These are phyloP conservation scores for barley (Hordeum vulgare) DNA, from an alignment of 176 grass and related monocot genomes.

Conservation along the genomic window DNA sequence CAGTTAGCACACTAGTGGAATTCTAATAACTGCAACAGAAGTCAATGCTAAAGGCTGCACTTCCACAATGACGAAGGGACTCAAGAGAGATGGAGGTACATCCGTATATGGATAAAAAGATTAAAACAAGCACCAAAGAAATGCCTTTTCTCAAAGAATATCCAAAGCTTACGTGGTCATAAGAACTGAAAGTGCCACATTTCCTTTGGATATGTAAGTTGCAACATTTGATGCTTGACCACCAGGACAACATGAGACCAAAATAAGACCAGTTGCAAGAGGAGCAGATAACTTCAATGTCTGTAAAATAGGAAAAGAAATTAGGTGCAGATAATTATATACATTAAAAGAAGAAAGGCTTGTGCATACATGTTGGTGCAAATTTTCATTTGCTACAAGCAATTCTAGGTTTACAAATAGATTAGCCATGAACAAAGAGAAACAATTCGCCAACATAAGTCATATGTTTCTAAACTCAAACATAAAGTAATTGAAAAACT, in stretches of 20 bases:
- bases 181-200: constrained; percentile 97
- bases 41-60: background rate
- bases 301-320: constrained; percentile 37
- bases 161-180: constrained; percentile 87
- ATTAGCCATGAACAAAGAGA: constrained; percentile 7
- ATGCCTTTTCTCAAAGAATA: background rate
- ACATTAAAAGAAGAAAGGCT: background rate
- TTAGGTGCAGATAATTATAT: constrained; percentile 12
- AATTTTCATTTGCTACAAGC: background rate
- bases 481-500: constrained; percentile 2
- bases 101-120: background rate
- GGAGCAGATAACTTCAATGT: constrained; percentile 84
- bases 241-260: constrained; percentile 97
- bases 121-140: constrained; percentile 14
- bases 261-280: constrained; percentile 93
- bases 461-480: background rate
- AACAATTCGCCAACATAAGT: background rate
- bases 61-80: background rate
- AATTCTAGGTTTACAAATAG: background rate
- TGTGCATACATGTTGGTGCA: background rate
- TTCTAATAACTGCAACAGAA: constrained; percentile 1
- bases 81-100: background rate
- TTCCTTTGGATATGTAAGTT: constrained; percentile 98
- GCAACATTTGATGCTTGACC: constrained; percentile 99
- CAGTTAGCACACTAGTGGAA: background rate